Evolutionary conservation across 768 basidiomycete genomes (phyloP).

Genomic region (Phylloporus scabripes): DNA sequence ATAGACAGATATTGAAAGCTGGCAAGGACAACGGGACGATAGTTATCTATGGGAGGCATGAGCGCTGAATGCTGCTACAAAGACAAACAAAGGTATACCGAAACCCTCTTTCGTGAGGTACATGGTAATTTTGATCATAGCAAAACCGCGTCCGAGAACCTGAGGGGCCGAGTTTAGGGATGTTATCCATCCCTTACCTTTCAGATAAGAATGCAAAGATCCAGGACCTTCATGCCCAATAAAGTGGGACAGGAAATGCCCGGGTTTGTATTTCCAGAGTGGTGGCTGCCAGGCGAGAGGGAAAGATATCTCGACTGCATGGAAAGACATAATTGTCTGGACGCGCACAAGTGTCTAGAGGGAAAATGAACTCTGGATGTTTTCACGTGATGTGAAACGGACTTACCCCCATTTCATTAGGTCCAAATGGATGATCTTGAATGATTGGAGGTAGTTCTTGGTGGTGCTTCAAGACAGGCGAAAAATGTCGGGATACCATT

Average conservation of each 20-base stretch:
- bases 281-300: constrained; percentile 68
- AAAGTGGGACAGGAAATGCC: constrained; percentile 70
- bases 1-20: constrained; percentile 77
- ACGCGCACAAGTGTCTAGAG: constrained; percentile 70
- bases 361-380: constrained; percentile 6
- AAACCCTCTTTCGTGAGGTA: constrained; percentile 83
- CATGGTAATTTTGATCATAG: constrained; percentile 80
- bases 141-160: constrained; percentile 74
- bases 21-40: constrained; percentile 62
- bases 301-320: constrained; percentile 78
- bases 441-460: constrained; percentile 58
- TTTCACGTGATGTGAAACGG: constrained; percentile 1
- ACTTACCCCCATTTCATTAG: constrained; percentile 65
- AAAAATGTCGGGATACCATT: constrained; percentile 61
- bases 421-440: constrained; percentile 70
- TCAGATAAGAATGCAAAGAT: constrained; percentile 86
- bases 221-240: constrained; percentile 92
- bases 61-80: background rate
- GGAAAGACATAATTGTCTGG: constrained; percentile 87
- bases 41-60: constrained; percentile 44
- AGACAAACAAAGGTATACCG: constrained; percentile 41
- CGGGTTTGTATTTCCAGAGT: constrained; percentile 75
- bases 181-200: constrained; percentile 83
- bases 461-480: constrained; percentile 62
- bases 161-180: constrained; percentile 65